Conservation (phyloP, 2,329 filamentous ascomycete species). For the Colletotrichum sp. region DNA sequence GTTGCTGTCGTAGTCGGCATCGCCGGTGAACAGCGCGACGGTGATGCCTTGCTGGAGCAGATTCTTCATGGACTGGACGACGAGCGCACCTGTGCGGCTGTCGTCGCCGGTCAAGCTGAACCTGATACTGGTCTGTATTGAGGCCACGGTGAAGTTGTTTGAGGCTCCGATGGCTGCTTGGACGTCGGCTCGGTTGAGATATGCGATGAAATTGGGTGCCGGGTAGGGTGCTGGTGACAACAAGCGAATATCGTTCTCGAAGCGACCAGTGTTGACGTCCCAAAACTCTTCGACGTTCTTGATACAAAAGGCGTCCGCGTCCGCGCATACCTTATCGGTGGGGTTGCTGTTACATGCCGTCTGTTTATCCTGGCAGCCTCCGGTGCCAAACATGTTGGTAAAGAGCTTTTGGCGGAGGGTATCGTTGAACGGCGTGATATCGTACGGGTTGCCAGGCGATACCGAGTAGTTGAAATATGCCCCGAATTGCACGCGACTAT, state of each 20-base stretch:
- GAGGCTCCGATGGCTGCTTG: slow-evolving; percentile 6
- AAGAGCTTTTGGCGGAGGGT: neutral
- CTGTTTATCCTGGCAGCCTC: neutral
- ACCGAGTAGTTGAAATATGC: slow-evolving; percentile 12
- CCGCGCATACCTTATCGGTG: neutral
- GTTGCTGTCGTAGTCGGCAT: slow-evolving; percentile 15
- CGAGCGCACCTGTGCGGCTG: neutral
- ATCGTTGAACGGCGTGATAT: neutral
- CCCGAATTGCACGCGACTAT: slow-evolving; percentile 1
- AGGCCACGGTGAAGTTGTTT: neutral
- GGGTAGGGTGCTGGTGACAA: neutral
- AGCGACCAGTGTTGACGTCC: neutral
- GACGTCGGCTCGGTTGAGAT: slow-evolving; percentile 3
- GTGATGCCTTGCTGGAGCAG: neutral
- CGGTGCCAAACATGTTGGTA: neutral
- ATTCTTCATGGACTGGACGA: neutral
- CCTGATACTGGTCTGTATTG: neutral
- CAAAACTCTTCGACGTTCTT: neutral
- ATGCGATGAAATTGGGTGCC: neutral
- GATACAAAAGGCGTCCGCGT: neutral
- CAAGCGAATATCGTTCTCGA: slow-evolving; percentile 2
- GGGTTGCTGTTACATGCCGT: neutral
- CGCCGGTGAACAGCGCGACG: neutral
- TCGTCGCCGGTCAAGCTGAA: slow-evolving; percentile 10
- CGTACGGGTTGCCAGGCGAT: neutral